Conservation (phyloP, 2,329 filamentous ascomycete species). For the Sclerotinia glacialis region DNA sequence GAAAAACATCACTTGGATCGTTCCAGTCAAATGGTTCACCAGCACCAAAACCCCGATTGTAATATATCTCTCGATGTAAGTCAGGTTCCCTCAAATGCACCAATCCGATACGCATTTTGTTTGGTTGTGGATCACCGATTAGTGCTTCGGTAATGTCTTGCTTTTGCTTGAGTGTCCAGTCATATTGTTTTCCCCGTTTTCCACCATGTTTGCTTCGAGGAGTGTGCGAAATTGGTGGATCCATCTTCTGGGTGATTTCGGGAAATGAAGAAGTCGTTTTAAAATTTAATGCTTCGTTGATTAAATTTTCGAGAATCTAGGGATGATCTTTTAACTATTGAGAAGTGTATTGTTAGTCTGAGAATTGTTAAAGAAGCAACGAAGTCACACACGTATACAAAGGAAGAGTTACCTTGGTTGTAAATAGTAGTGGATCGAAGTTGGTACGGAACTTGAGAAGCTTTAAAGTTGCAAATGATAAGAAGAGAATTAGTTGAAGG, state of each 20-base stretch:
- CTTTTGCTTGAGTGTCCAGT: background rate
- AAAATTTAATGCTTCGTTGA: background rate
- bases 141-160: background rate
- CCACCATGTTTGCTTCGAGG: background rate
- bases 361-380: no score
- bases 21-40: conserved; percentile 6
- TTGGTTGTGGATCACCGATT: background rate
- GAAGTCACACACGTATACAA: background rate
- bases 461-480: no score
- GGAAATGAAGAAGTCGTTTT: accelerated
- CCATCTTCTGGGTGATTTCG: background rate
- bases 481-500: background rate
- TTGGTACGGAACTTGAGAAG: background rate
- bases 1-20: background rate
- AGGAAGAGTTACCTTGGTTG: background rate
- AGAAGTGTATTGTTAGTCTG: background rate
- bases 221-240: background rate
- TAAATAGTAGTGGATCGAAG: background rate
- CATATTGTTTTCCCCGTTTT: background rate
- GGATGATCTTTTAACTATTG: background rate
- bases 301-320: accelerated
- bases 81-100: background rate
- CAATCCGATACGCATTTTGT: conserved; percentile 1
- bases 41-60: background rate
- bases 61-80: background rate